Conservation (phyloP, 1,284 basidiomycete species). For the Peniophora sp. region DNA sequence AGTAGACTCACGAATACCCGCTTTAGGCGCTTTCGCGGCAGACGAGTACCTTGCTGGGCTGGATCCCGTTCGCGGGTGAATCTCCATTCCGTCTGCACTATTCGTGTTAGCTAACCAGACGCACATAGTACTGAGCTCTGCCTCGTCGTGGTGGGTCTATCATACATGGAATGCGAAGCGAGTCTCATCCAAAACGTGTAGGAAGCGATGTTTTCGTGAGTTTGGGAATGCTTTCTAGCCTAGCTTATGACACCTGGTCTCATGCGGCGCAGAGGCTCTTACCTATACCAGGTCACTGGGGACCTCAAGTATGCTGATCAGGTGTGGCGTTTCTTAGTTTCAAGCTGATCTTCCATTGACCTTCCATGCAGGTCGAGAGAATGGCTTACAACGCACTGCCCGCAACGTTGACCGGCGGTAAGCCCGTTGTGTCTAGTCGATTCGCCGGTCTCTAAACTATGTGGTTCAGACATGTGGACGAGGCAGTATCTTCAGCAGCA, state of each 20-base stretch:
- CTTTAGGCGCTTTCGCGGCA: slow-evolving; percentile 30
- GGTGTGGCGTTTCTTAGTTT: slow-evolving; percentile 19
- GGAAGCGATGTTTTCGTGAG: slow-evolving; percentile 59
- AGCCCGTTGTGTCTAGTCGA: not conserved
- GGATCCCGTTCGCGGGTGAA: slow-evolving; percentile 44
- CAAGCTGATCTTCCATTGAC: not conserved
- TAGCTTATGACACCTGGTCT: not conserved
- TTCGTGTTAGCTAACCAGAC: slow-evolving; percentile 1
- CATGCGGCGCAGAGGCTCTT: slow-evolving; percentile 33
- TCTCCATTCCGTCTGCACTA: slow-evolving; percentile 1
- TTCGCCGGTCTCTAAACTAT: not conserved
- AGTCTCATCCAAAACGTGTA: slow-evolving; percentile 12
- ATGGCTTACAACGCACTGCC: slow-evolving; percentile 54
- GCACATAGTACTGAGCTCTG: slow-evolving; percentile 41
- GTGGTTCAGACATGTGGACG: slow-evolving; percentile 44
- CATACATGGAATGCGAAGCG: no score
- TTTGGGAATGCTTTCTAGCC: not conserved
- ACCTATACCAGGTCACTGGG: slow-evolving; percentile 49
- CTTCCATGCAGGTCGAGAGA: slow-evolving; percentile 37
- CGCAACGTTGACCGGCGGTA: slow-evolving; percentile 43
- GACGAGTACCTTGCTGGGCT: slow-evolving; percentile 53
- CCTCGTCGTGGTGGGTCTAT: slow-evolving; percentile 46
- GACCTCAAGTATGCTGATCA: slow-evolving; percentile 48
- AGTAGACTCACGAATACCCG: no score
- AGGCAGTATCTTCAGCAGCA: slow-evolving; percentile 54